phyloP scores from a whole-genome alignment of 345 rosid species.

The Bruguiera gymnorhiza region DNA sequence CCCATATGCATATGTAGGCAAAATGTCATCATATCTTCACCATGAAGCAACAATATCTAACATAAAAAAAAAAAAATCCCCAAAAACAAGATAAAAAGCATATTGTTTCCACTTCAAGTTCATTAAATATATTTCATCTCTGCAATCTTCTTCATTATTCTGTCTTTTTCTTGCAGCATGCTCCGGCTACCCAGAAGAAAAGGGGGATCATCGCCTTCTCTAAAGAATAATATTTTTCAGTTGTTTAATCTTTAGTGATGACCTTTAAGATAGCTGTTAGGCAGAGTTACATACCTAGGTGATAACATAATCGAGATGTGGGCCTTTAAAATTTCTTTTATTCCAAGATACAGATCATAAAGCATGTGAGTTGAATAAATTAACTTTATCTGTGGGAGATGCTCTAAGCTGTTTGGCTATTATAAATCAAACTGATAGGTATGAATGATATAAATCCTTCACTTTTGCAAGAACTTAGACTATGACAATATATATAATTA shows the following conservation, averaged over 20 bases:
- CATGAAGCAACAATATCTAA: not conserved
- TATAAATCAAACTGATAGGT: no score
- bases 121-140: not conserved
- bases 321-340: not conserved
- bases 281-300: not conserved
- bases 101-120: not conserved
- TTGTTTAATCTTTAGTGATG: not conserved
- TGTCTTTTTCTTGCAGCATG: not conserved
- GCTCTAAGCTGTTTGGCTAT: no score
- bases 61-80: not conserved
- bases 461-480: no score
- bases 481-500: no score
- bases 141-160: not conserved
- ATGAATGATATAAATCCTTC: no score
- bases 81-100: no score
- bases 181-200: not conserved
- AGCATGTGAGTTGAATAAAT: no score
- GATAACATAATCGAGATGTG: not conserved
- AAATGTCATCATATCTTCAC: not conserved
- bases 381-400: no score
- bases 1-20: no score
- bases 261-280: not conserved
- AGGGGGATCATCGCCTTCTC: not conserved
- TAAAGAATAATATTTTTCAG: not conserved
- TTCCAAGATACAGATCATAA: not conserved